Evolutionary conservation across 768 basidiomycete species (phyloP), one percentile per base, ranked within the genome.

Genomic region (Vararia minispora): DNA sequence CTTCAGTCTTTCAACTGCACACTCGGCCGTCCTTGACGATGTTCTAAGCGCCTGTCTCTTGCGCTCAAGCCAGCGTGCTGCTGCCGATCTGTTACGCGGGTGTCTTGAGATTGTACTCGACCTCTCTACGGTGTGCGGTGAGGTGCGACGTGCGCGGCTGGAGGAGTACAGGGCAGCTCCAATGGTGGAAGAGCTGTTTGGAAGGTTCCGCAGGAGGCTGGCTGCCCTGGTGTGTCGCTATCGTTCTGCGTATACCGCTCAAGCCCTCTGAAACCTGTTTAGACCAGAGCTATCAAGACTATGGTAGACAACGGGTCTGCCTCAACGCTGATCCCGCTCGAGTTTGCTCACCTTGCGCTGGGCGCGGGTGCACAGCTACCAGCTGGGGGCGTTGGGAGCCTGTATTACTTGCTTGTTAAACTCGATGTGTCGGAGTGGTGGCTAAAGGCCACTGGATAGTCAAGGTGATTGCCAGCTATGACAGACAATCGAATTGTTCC

Each of bases 11-110:
- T 69, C 79, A 0, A 65, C 69, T 6, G 64, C 67, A 17, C 88
- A 91, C 55, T 82, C 81, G 0, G 55, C 54, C 4, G 55, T 86
- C 29, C 55, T 91, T 50, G 80, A 90, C 49, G 71, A 81, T 41
- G 76, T 90, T 10, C 68, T 90, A 29, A 77, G 68, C 39, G 79
- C 82, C 11, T 88, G 85, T 52, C 61, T 88, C 18, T 56, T 89
- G 33, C 64, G 81, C 28, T 76, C 80, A 1, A 66, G 69, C 3
- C 86, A 90, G 55, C 65, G 70, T 46, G 64, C 66, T 6, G 74
- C 72, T 1, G 74, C 78, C 1, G 82, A 84, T 46, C 57, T 78
- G 23, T 62, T 89, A 18, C 69, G 76, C 12, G 68, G 69, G 18
- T 65, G 69, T 22, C 58, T 88, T 43, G 78, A 82, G 50, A 53